Evolutionary conservation across 2,329 filamentous ascomycete species (phyloP).

Genomic region (Botrytis byssoidea): DNA sequence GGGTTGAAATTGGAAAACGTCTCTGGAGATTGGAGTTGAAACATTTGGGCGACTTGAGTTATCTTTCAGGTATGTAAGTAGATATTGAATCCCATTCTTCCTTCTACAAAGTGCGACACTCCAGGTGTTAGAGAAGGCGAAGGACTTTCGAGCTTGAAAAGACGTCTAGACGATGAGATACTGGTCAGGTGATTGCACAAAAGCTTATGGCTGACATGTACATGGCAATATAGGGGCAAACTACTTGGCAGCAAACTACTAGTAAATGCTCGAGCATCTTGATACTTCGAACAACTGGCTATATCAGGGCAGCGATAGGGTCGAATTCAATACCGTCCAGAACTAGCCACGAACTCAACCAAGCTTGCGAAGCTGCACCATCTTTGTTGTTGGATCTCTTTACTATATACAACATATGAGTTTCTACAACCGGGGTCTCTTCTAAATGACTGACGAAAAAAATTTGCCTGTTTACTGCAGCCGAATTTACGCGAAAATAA

Average conservation of each 20-base stretch:
- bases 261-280: neutral
- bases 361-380: neutral
- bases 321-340: neutral
- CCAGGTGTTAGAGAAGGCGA: neutral
- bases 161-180: neutral
- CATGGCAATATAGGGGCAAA: neutral
- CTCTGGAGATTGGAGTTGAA: neutral
- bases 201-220: neutral
- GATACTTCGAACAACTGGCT: neutral
- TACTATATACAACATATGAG: fast-evolving
- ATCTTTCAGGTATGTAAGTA: neutral
- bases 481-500: neutral
- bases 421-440: neutral
- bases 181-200: neutral
- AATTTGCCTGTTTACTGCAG: neutral
- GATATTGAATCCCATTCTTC: neutral
- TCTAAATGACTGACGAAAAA: neutral
- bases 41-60: neutral
- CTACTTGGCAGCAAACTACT: neutral
- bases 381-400: fast-evolving
- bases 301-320: neutral
- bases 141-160: neutral
- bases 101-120: fast-evolving
- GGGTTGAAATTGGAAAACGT: neutral
- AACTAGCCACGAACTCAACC: neutral